Evolutionary conservation across 441 rosid genomes (phyloP).

Genomic region (Capsella rubella): DNA sequence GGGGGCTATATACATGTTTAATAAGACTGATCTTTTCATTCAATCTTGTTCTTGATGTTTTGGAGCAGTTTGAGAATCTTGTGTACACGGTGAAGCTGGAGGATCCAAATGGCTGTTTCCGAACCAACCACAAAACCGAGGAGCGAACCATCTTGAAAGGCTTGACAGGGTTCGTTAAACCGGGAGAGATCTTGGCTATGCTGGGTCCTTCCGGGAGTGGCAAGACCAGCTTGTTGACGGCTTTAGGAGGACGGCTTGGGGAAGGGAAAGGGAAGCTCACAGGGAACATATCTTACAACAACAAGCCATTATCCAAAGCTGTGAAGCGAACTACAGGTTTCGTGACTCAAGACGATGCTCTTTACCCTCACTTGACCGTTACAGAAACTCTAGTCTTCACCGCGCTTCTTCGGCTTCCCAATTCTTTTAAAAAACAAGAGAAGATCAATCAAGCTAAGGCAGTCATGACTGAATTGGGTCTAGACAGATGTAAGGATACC

Average conservation of each 20-base stretch:
- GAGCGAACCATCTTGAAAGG: conserved; percentile 59
- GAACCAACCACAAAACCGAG: conserved; percentile 39
- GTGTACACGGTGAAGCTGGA: conserved; percentile 51
- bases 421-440: conserved; percentile 52
- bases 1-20: too few relatives aligned
- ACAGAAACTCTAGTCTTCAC: conserved; percentile 60
- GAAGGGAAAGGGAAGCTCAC: conserved; percentile 52
- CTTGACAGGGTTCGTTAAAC: conserved; percentile 57
- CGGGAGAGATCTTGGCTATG: conserved; percentile 72
- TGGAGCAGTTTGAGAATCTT: conserved; percentile 63
- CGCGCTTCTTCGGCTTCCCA: conserved; percentile 60
- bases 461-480: conserved; percentile 68
- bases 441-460: conserved; percentile 73
- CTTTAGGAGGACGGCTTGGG: conserved; percentile 59
- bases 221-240: conserved; percentile 64
- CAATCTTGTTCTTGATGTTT: conserved; percentile 19
- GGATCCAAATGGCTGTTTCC: conserved; percentile 30
- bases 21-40: conserved; percentile 5
- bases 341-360: conserved; percentile 64
- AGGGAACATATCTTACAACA: conserved; percentile 58
- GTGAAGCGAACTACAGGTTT: conserved; percentile 59
- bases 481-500: conserved; percentile 67
- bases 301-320: conserved; percentile 48
- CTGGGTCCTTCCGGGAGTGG: conserved; percentile 76
- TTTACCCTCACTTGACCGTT: conserved; percentile 63